Conservation (phyloP, 176 grass and related monocot species). For the Oryza brachyantha region DNA sequence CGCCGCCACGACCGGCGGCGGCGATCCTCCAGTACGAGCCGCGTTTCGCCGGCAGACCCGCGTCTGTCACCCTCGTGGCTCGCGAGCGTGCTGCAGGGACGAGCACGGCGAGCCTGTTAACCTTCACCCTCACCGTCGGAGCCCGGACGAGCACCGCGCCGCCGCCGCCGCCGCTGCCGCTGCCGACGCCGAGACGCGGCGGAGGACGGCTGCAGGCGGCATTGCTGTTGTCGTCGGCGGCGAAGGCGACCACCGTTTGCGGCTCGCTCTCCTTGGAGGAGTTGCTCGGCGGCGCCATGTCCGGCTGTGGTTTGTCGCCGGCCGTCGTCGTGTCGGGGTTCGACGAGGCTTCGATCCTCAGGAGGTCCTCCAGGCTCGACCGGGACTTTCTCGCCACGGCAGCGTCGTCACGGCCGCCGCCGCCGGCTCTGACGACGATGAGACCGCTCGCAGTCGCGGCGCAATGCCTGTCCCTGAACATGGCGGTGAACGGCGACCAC, state of each 20-base stretch:
- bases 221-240: no score
- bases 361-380: conserved; percentile 38
- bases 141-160: neutral
- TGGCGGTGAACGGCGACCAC: conserved; percentile 4
- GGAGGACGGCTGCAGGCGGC: neutral
- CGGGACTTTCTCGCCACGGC: neutral
- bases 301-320: neutral
- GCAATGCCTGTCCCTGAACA: neutral
- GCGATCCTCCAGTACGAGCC: neutral
- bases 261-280: neutral
- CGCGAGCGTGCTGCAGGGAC: neutral
- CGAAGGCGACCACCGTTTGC: neutral
- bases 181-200: neutral
- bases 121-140: neutral
- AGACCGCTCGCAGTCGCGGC: neutral
- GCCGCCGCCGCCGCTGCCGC: no score
- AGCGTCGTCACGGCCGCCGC: neutral
- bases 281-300: neutral
- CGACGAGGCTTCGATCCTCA: conserved; percentile 14
- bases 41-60: neutral
- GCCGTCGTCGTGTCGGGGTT: neutral
- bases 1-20: neutral
- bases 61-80: neutral
- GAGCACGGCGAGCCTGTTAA: neutral
- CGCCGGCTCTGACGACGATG: neutral